These are phyloP conservation scores for Phytophthora pistaciae DNA, from an alignment of 352 stramenopile genomes.

Conservation along the genomic window DNA sequence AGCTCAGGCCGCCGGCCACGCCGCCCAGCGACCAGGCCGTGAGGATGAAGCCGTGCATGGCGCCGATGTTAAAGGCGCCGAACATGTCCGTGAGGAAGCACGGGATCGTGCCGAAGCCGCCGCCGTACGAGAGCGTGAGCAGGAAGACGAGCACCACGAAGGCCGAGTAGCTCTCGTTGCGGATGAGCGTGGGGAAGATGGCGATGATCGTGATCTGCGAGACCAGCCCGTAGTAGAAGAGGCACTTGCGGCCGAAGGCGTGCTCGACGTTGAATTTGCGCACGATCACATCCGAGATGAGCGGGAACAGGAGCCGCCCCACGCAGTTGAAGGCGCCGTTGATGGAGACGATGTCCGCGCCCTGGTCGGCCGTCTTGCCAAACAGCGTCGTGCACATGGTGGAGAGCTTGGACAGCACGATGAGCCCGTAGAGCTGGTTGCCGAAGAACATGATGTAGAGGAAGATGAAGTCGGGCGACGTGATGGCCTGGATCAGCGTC, in stretches of 20 bases:
- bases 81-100: slow-evolving; percentile 87
- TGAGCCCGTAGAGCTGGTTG: slow-evolving; percentile 73
- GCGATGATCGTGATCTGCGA: slow-evolving; percentile 76
- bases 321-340: slow-evolving; percentile 72
- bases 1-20: slow-evolving; percentile 74
- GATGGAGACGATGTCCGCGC: slow-evolving; percentile 65
- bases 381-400: slow-evolving; percentile 67
- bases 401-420: slow-evolving; percentile 72
- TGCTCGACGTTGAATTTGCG: slow-evolving; percentile 56
- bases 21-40: slow-evolving; percentile 80
- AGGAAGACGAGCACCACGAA: slow-evolving; percentile 74
- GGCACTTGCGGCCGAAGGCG: slow-evolving; percentile 56
- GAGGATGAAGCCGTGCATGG: slow-evolving; percentile 83
- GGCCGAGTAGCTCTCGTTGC: slow-evolving; percentile 57
- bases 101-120: slow-evolving; percentile 80
- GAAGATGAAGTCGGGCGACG: slow-evolving; percentile 68
- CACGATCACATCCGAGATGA: slow-evolving; percentile 56
- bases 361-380: slow-evolving; percentile 44
- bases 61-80: slow-evolving; percentile 84
- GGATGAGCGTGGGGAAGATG: slow-evolving; percentile 66
- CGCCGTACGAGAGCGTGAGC: slow-evolving; percentile 76
- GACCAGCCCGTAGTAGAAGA: slow-evolving; percentile 73
- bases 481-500: slow-evolving; percentile 61
- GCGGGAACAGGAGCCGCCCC: slow-evolving; percentile 57
- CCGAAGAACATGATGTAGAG: slow-evolving; percentile 79